Base-by-base conservation (phyloP, 345 rosid species). In the Eucalyptus sp. region DNA sequence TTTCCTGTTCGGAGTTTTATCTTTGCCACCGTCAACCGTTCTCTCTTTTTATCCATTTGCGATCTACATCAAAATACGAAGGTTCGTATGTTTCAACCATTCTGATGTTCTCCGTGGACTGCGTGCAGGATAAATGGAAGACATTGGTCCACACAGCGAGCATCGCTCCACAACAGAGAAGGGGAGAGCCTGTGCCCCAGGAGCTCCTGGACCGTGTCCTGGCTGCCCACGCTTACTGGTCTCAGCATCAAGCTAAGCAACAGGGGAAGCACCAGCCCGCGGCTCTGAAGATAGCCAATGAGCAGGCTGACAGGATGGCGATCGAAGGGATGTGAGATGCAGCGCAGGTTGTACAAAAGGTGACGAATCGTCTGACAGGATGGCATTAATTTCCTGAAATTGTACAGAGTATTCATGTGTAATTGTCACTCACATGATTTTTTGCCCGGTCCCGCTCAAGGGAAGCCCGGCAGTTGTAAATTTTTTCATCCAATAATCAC, bases 141-240 rank as follows among this genome's bases (percentile, higher is more conserved):
- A 97, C 99, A 13, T 87, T 97, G 94, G 99, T 98, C 87, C 99
- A 97, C 94, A 97, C 99, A 0, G 98, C 99, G 22, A 93, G 93
- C 92, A 97, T 97, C 1, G 90, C 97, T 66, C 98, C 99, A 0
- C 99, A 97, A 89, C 99, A 97, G 89, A 92, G 99, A 89, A 93
- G 99, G 93, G 99, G 99, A 12, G 99, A 98, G 90, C 97, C 99
- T 1, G 98, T 98, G 87, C 99, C 99, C 12, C 99, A 97, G 93
- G 96, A 94, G 71, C 93, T 98, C 54, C 88, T 97, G 89, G 99
- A 98, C 93, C 93, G 98, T 86, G 99, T 97, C n/a, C 85, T 98
- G 93, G 95, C 93, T 62, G 97, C 99, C 88, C 99, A 95, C 56
- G 93, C 92, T 48, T 94, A 91, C 92, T 97, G 99, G 99, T 93